Evolutionary conservation across 768 basidiomycete species (phyloP), one percentile per base, ranked within the genome.

Genomic region (Pisolithus marmoratus): DNA sequence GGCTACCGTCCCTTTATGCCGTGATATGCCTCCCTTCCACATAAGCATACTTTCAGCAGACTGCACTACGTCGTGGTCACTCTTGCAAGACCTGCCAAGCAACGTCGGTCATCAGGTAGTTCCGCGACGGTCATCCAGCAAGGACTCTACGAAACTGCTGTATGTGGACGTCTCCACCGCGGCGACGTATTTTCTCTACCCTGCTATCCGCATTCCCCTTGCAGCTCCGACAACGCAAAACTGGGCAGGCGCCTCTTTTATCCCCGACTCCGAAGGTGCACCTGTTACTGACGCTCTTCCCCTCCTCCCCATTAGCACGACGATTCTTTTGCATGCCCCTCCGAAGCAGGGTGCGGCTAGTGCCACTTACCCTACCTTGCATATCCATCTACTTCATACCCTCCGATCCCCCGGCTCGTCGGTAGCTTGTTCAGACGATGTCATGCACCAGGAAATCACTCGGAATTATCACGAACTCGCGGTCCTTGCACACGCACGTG

Each of bases 391-490:
- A 14, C 71, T 92, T 22, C 72, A 81, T 53, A 72, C 73, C 27
- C 65, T 70, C 31, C 75, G 74, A 49, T 77, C 74, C 3, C 61
- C 62, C 1, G 64, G 61, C 31, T 80, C 78, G 20, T 70, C 74
- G 31, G 64, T 61, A 34, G 60, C 54, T n/a, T 58, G 58, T 43
- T 51, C 63, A 38, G 70, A 73, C 37, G 60, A 65, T n/a, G 62
- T 64, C 49, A 68, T 65, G 46, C 62, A 68, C 54, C 60, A 68
- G 23, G 88, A 90, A 49, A 77, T 91, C 59, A 79, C 84, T 17
- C 73, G 68, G 41, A 90, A 82, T 60, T 90, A 77, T 60, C 75
- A 87, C 58, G 85, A 86, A 53, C 76, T 93, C 17, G 73, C 82
- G 2, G 75, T 88, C 26, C 78, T 91, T 9, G 76, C 82, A 3